Base-by-base conservation (phyloP, 257 asterid species). In the Marsdenia floribunda region DNA sequence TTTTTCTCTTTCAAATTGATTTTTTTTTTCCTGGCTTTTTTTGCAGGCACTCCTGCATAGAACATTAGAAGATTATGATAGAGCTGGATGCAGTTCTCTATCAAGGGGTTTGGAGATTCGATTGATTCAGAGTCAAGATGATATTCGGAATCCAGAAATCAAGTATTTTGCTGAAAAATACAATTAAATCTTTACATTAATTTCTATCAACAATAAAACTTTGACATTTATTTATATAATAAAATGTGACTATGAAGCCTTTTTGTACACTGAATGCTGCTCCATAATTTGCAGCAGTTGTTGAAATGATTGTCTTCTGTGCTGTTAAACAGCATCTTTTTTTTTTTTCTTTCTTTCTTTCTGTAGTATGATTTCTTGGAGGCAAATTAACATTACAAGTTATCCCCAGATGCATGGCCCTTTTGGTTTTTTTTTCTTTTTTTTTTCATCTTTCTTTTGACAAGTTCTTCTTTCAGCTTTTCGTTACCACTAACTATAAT, bases 101-200 rank as follows among this genome's bases (percentile, higher is more conserved):
- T 86, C 96, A 7, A 92, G 96, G 86, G 87, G 98, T 85, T 85
- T 95, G 84, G 99, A 92, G 85, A 95, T 95, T 79, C 96, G 99
- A 64, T 73, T 95, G 85, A 78, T 95, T 74, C 99, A 92, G 84
- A 89, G 98, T 79, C 96, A 88, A 70, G 98, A 90, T 75, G 88
- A 88, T 78, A 90, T 95, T 75, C 88, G 96, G 71, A 90, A 92
- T 80, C 99, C 99, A 22, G 89, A 92, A 83, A 84, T 92, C 86
- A 92, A 85, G 76, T 92, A 78, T 86, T 81, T 77, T 76, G 96
- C 98, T n/a, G 88, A 88, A 79, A 74, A 53, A 77, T 95, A 92
- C 81, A 64, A 78, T 70, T 90, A 75, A 88, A 42, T 66, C 26
- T 33, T 73, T 49, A 60, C 57, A 15, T 6, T 18, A n/a, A 4